Evolutionary conservation across 2,329 filamentous ascomycete species (phyloP).

Genomic region (Leptodontidium sp.): DNA sequence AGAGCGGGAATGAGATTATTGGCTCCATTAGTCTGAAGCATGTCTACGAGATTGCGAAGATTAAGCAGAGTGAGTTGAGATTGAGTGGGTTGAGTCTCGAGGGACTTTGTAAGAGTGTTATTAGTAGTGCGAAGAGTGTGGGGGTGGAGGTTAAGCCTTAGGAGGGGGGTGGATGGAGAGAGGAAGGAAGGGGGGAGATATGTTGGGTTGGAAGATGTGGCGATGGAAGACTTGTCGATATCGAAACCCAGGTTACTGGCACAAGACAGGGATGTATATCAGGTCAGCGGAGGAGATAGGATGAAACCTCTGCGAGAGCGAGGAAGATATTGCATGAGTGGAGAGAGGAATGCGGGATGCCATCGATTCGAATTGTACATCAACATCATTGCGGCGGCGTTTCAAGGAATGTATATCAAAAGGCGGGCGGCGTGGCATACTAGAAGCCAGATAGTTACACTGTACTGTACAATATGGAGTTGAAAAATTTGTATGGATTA

Average conservation of each 20-base stretch:
- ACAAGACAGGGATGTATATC: background rate
- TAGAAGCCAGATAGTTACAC: conserved; percentile 8
- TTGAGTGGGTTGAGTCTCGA: conserved; percentile 76
- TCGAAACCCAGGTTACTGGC: too few relatives aligned
- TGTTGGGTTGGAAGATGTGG: background rate
- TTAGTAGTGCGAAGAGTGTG: conserved; percentile 78
- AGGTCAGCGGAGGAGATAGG: background rate
- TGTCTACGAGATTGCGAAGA: conserved; percentile 96
- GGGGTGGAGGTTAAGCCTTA: conserved; percentile 76
- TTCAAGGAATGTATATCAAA: conserved; percentile 33
- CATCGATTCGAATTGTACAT: conserved; percentile 17
- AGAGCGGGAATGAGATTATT: conserved; percentile 77
- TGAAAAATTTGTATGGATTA: conserved; percentile 19
- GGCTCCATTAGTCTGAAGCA: conserved; percentile 93
- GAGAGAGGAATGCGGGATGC: background rate
- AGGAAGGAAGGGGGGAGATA: background rate
- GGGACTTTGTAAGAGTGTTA: conserved; percentile 76
- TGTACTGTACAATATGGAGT: conserved; percentile 30
- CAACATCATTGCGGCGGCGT: conserved; percentile 44
- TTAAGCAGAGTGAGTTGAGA: conserved; percentile 83
- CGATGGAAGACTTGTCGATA: too few relatives aligned
- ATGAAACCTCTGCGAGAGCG: too few relatives aligned
- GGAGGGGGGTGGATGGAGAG: background rate
- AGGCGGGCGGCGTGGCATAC: background rate
- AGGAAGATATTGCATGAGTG: background rate